Evolutionary conservation across 257 asterid genomes (phyloP).

Genomic region (Solanum clarkiae): DNA sequence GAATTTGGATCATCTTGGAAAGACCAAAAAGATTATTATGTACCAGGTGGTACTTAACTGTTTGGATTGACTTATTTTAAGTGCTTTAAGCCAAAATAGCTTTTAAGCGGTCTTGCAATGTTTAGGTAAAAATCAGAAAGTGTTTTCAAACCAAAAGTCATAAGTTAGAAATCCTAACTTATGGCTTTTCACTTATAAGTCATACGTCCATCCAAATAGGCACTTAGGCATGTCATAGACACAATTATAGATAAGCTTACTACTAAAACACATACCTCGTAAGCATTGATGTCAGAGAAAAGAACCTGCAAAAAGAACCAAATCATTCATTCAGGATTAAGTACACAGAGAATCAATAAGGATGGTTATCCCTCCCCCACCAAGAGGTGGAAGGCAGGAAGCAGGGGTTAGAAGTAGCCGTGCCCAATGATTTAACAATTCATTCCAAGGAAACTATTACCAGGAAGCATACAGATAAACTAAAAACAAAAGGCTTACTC

Average conservation of each 20-base stretch:
- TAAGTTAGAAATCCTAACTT: too few species aligned
- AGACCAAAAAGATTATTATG: neutral
- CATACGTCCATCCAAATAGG: too few species aligned
- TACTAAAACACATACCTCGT: conserved; percentile 42
- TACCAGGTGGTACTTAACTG: neutral
- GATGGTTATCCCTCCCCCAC: neutral
- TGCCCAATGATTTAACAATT: neutral
- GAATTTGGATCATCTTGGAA: neutral
- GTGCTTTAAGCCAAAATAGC: too few species aligned
- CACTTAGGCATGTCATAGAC: neutral
- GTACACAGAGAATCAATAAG: neutral
- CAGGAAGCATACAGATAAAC: neutral
- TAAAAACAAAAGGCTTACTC: neutral
- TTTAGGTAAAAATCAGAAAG: too few species aligned
- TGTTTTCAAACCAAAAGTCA: too few species aligned
- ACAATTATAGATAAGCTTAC: neutral
- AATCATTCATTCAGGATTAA: neutral
- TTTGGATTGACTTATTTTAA: too few species aligned
- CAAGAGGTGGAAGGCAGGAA: neutral
- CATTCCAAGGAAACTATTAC: neutral
- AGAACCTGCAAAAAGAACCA: conserved; percentile 50
- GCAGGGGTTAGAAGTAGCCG: neutral
- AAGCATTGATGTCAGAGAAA: conserved; percentile 75
- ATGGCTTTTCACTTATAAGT: too few species aligned
- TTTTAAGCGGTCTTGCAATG: too few species aligned